These are phyloP conservation scores for Aspergillus biplanus DNA, from an alignment of 495 filamentous ascomycete genomes.

Conservation along the genomic window DNA sequence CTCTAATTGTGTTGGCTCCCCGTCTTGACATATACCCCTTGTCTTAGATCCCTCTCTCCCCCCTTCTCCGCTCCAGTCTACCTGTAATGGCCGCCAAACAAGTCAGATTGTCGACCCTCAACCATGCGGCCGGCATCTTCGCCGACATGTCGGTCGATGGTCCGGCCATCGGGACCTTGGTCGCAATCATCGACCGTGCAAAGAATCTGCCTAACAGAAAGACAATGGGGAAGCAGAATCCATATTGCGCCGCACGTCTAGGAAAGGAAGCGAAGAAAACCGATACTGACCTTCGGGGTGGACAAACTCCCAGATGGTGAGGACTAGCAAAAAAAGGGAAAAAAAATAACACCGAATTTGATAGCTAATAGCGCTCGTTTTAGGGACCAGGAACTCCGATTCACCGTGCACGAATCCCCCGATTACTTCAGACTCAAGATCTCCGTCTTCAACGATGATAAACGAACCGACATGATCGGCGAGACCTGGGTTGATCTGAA, in stretches of 20 bases:
- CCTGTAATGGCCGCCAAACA: constrained; percentile 38
- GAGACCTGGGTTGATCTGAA: constrained; percentile 87
- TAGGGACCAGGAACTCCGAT: constrained; percentile 98
- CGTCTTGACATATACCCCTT: neutral
- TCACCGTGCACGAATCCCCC: constrained; percentile 91
- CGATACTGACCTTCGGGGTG: constrained; percentile 88
- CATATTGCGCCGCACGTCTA: constrained; percentile 90
- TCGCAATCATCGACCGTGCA: constrained; percentile 86
- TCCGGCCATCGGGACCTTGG: constrained; percentile 89
- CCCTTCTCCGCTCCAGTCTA: neutral
- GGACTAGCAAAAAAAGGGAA: constrained; percentile 26
- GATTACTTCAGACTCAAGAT: constrained; percentile 95
- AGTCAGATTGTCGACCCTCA: constrained; percentile 37
- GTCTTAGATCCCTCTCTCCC: neutral
- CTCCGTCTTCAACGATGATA: constrained; percentile 96
- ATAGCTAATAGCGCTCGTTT: constrained; percentile 10
- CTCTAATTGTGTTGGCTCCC: neutral
- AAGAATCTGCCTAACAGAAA: constrained; percentile 97
- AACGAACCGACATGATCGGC: constrained; percentile 92
- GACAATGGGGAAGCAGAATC: constrained; percentile 97
- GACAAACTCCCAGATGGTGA: constrained; percentile 95
- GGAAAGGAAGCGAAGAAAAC: constrained; percentile 99
- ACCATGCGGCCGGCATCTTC: constrained; percentile 92
- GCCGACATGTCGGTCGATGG: constrained; percentile 95
- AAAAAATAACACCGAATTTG: neutral